Evolutionary conservation across 352 stramenopile species (phyloP).

Genomic region (Plasmopara viticola): DNA sequence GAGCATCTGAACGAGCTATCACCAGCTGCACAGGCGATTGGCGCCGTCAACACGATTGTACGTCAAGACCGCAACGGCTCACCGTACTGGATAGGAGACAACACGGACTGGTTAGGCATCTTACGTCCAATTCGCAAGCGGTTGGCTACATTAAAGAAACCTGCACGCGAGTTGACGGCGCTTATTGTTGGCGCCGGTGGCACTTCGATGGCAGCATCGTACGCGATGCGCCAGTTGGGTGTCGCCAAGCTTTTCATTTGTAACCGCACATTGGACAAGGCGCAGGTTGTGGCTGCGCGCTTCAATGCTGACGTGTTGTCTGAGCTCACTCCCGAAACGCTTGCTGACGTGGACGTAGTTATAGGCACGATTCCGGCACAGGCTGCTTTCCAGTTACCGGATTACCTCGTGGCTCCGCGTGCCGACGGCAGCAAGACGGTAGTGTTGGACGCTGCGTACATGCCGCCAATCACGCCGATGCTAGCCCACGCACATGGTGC

Average conservation of each 20-base stretch:
- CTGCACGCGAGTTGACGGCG: slow-evolving; percentile 30
- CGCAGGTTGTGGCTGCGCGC: slow-evolving; percentile 74
- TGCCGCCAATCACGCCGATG: slow-evolving; percentile 92
- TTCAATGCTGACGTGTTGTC: slow-evolving; percentile 81
- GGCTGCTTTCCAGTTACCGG: slow-evolving; percentile 76
- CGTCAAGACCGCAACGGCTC: slow-evolving; percentile 40
- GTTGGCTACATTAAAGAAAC: slow-evolving; percentile 19
- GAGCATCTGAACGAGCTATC: slow-evolving; percentile 90
- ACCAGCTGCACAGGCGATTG: slow-evolving; percentile 91
- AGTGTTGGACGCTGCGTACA: slow-evolving; percentile 98
- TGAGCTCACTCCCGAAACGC: slow-evolving; percentile 39
- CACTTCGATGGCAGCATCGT: slow-evolving; percentile 94
- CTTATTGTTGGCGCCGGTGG: slow-evolving; percentile 90
- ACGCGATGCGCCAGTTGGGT: slow-evolving; percentile 86
- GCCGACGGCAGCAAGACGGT: slow-evolving; percentile 43
- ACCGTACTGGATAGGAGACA: slow-evolving; percentile 86
- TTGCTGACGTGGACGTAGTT: slow-evolving; percentile 81
- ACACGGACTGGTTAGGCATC: slow-evolving; percentile 99
- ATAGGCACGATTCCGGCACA: slow-evolving; percentile 93
- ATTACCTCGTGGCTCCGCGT: slow-evolving; percentile 44
- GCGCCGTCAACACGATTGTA: slow-evolving; percentile 98
- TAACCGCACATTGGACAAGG: slow-evolving; percentile 94
- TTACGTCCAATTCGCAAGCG: slow-evolving; percentile 85
- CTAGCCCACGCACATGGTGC: slow-evolving; percentile 80
- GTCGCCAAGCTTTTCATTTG: slow-evolving; percentile 88